A percentile compares a stretch with the other conserved stretches of the same genome.
phyloP scores from a whole-genome alignment of 768 basidiomycete species.

The Mrakia frigida region DNA sequence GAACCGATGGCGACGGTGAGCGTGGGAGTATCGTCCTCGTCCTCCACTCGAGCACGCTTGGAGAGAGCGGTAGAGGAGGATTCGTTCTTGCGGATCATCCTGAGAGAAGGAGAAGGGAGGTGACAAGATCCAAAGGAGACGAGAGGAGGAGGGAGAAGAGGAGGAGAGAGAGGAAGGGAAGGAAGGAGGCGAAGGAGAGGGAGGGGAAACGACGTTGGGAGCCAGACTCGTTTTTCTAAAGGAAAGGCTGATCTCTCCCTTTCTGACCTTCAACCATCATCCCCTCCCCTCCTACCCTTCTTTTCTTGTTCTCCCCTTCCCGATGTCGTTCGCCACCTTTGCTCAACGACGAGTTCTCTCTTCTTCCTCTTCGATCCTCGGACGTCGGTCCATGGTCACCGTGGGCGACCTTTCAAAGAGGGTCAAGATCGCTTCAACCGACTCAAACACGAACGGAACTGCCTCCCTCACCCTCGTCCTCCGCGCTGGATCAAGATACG shows the following conservation, averaged over 20 bases:
- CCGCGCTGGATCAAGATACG: constrained; percentile 86
- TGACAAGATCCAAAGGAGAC: not conserved
- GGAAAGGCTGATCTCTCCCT: not conserved
- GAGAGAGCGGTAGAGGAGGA: constrained; percentile 29
- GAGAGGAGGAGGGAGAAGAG: not conserved
- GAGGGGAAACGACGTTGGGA: not conserved
- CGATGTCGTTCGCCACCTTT: constrained; percentile 10
- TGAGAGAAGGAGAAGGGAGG: too few relatives aligned
- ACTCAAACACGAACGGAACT: constrained; percentile 61
- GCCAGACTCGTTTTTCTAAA: not conserved
- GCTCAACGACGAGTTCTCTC: constrained; percentile 13
- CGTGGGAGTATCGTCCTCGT: constrained; percentile 38
- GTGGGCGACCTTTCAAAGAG: constrained; percentile 16
- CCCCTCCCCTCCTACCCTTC: not conserved
- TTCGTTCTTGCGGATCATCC: constrained; percentile 31
- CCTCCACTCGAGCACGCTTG: constrained; percentile 37
- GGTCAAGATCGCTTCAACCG: constrained; percentile 26
- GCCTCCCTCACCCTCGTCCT: constrained; percentile 81
- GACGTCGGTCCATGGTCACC: constrained; percentile 19
- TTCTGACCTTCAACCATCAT: not conserved
- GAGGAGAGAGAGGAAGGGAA: not conserved
- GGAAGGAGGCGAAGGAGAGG: not conserved
- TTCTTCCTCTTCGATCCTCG: not conserved
- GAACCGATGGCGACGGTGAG: constrained; percentile 44
- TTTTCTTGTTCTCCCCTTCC: not conserved